These are phyloP conservation scores for Fusarium sambucinum DNA, from an alignment of 2,329 filamentous ascomycete genomes.

Conservation along the genomic window DNA sequence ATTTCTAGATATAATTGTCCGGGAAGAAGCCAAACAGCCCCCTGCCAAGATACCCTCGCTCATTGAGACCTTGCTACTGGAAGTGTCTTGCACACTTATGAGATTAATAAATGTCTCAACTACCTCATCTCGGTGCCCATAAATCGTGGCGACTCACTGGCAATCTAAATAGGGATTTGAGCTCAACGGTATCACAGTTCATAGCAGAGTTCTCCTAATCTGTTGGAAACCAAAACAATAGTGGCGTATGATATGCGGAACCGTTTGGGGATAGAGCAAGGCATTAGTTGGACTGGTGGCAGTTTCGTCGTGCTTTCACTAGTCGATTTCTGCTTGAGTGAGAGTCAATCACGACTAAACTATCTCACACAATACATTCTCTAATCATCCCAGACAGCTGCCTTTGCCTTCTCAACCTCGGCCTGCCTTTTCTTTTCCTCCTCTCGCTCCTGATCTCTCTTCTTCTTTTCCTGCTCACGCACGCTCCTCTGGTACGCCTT, in stretches of 20 bases:
- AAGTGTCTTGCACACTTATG: no score
- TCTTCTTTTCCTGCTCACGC: conserved; percentile 85
- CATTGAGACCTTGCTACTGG: no score
- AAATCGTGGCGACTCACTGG: no score
- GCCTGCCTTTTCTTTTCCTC: conserved; percentile 70
- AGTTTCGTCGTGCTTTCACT: not conserved
- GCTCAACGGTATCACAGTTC: no score
- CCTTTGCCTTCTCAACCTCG: conserved; percentile 80
- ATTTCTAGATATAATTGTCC: not conserved
- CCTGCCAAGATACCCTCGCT: no score
- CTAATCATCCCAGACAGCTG: conserved; percentile 85
- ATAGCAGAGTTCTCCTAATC: not conserved
- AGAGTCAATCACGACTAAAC: not conserved
- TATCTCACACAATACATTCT: not conserved
- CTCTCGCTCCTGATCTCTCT: conserved; percentile 77
- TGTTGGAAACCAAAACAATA: not conserved
- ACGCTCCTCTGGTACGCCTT: conserved; percentile 85
- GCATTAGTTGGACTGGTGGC: not conserved
- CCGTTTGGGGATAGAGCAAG: not conserved
- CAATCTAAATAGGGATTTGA: no score
- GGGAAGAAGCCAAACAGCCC: not conserved
- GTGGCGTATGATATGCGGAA: no score
- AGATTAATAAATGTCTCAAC: not conserved
- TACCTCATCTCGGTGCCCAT: not conserved
- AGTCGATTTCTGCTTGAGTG: not conserved